Evolutionary conservation across 2,329 filamentous ascomycete genomes (phyloP), one percentile per base, ranked within the genome.

Genomic region (Coniochaeta sp.): DNA sequence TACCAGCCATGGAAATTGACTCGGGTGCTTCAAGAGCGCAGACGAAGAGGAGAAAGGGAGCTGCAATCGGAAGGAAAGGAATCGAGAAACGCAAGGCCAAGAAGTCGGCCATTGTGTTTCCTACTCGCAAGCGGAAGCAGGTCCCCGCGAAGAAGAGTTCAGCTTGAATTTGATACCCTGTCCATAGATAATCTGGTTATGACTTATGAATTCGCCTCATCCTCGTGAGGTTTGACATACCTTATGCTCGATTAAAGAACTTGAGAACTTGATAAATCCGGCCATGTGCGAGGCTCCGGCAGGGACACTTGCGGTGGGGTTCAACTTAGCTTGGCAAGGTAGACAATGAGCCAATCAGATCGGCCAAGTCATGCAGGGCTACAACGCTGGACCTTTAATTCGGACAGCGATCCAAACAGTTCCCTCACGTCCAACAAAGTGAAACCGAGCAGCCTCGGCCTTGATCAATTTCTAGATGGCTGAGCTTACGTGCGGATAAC

Each of bases 21-120:
- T 67, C 70, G 36, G 74, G 60, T 3, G 63, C 72, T 59, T 22
- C n/a, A 34, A 57, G 17, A 31, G 8, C 54, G n/a, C 47, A 31
- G 26, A 52, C 22, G 22, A 77, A 79, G 67, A 67, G 73, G 50
- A 59, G 61, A 22, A 67, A 72, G 31, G 76, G 72, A 62, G 68
- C 74, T 16, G 70, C 72, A 24, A 72, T 58, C 40, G 70, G 73
- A 63, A 84, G 79, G 74, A 81, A 78, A 70, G 79, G 80, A 66
- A 76, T 85, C 59, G 77, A 81, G 71, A 88, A 86, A 78, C 78
- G 79, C 69, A 80, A 75, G 66, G 76, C 74, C 64, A 84, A 81
- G 71, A 83, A 80, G 65, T 76, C 79, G 44, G 77, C 77, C 62
- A 86, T 88, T 62, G 82, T 85, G 24, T 88, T 88, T 63, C 78